phyloP scores from a whole-genome alignment of 208 protist genomes.

The Angomonas desouzai region DNA sequence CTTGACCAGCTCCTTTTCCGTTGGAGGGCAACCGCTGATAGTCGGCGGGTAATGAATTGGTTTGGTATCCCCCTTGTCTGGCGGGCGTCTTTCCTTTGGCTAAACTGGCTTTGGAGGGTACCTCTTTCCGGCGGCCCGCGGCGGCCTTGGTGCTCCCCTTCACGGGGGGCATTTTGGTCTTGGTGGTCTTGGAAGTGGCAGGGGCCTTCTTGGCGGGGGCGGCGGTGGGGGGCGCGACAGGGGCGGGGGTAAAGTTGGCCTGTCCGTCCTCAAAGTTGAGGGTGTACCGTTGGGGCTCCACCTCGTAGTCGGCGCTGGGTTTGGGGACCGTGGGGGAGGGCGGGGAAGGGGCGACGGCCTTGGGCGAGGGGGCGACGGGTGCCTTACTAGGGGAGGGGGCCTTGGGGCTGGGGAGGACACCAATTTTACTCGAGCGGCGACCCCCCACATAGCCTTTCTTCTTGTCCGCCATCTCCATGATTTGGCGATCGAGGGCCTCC shows the following conservation, averaged over 20 bases:
- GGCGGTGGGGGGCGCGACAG: not conserved
- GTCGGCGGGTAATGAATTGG: constrained; percentile 61
- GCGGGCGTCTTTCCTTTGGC: constrained; percentile 16
- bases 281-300: constrained; percentile 15
- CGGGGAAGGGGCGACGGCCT: not conserved
- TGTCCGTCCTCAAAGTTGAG: constrained; percentile 18
- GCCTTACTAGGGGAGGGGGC: not conserved
- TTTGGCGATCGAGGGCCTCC: constrained; percentile 67
- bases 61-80: constrained; percentile 26
- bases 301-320: not conserved
- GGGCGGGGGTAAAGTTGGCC: constrained; percentile 1
- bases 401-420: constrained; percentile 1
- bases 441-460: constrained; percentile 10
- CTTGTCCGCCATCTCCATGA: constrained; percentile 29
- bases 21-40: constrained; percentile 18
- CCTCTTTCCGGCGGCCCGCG: not conserved
- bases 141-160: not conserved
- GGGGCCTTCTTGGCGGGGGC: not conserved
- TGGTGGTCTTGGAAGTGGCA: not conserved
- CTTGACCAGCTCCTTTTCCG: constrained; percentile 1
- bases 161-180: constrained; percentile 1
- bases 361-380: not conserved
- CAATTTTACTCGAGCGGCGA: constrained; percentile 9
- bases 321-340: not conserved
- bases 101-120: constrained; percentile 14